A percentile compares a stretch with the other conserved stretches of the same genome.
phyloP scores from a whole-genome alignment of 371 early-diverging fungal species.

The Saksenaea vasiformis region DNA sequence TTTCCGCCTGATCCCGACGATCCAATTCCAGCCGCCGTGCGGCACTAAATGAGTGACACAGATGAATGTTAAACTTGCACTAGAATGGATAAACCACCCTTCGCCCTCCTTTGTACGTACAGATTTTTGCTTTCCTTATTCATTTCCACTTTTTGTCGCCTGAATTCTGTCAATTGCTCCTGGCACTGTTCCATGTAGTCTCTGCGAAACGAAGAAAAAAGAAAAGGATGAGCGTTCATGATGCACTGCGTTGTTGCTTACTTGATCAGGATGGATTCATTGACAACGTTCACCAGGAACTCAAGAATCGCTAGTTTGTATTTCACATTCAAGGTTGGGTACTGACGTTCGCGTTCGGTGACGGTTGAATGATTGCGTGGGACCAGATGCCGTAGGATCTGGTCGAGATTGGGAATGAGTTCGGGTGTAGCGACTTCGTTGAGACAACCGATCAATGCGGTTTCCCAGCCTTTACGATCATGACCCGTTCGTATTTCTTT shows the following conservation, averaged over 20 bases:
- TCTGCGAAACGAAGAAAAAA: slow-evolving; percentile 23
- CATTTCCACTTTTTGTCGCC: slow-evolving; percentile 67
- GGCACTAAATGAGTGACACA: slow-evolving; percentile 22
- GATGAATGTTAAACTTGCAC: too few relatives aligned
- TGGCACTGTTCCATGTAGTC: slow-evolving; percentile 73
- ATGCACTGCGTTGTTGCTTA: slow-evolving; percentile 13
- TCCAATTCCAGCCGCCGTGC: slow-evolving; percentile 31
- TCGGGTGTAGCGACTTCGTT: slow-evolving; percentile 51
- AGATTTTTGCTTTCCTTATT: slow-evolving; percentile 63
- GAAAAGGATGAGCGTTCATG: too few relatives aligned
- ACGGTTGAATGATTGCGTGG: slow-evolving; percentile 37
- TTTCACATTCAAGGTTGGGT: slow-evolving; percentile 33
- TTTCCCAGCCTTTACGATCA: slow-evolving; percentile 50
- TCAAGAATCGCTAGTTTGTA: slow-evolving; percentile 43
- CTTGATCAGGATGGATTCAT: slow-evolving; percentile 47
- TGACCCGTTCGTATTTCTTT: slow-evolving; percentile 32
- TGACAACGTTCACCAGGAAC: slow-evolving; percentile 44
- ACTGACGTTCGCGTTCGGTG: slow-evolving; percentile 47
- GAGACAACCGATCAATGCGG: slow-evolving; percentile 45
- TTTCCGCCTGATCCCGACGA: slow-evolving; percentile 26
- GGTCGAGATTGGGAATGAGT: slow-evolving; percentile 39
- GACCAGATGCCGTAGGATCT: slow-evolving; percentile 38
- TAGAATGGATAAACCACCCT: too few relatives aligned
- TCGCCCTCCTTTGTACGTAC: too few relatives aligned
- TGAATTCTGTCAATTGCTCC: slow-evolving; percentile 63